These are phyloP conservation scores for Pythium vanterpoolii DNA, from an alignment of 352 stramenopile genomes.

Conservation along the genomic window DNA sequence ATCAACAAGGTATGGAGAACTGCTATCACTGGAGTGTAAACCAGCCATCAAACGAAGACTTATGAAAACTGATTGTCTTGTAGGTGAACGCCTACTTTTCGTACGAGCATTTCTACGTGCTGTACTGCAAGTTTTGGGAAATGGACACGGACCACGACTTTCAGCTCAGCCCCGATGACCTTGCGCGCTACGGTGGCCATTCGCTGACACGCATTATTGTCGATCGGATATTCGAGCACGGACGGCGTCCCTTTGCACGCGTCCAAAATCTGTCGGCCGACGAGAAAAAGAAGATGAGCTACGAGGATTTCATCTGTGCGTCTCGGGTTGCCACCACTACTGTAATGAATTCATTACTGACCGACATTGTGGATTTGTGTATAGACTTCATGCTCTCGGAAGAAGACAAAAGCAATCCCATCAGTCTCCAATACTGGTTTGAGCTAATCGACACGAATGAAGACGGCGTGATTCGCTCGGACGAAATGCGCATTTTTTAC, in stretches of 20 bases:
- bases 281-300: constrained; percentile 90
- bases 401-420: constrained; percentile 97
- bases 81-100: constrained; percentile 95
- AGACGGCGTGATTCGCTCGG: constrained; percentile 94
- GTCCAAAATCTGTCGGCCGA: constrained; percentile 69
- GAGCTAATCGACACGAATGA: constrained; percentile 97
- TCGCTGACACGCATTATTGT: constrained; percentile 85
- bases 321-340: no score
- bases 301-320: constrained; percentile 91
- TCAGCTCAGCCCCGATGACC: constrained; percentile 74
- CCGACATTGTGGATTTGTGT: constrained; percentile 24
- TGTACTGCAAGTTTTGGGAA: constrained; percentile 99
- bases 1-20: constrained; percentile 96
- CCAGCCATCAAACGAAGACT: background rate
- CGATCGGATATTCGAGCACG: constrained; percentile 84
- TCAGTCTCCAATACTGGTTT: constrained; percentile 98
- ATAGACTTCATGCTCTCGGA: constrained; percentile 98
- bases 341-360: constrained; percentile 14
- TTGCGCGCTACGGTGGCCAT: constrained; percentile 82
- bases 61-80: background rate
- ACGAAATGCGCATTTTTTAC: constrained; percentile 96
- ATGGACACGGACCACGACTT: constrained; percentile 94
- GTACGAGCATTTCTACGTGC: constrained; percentile 99
- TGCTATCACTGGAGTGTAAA: background rate
- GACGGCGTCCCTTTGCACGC: constrained; percentile 74